Evolutionary conservation across 441 rosid species (phyloP).

Genomic region (Adansonia rubrostipa): DNA sequence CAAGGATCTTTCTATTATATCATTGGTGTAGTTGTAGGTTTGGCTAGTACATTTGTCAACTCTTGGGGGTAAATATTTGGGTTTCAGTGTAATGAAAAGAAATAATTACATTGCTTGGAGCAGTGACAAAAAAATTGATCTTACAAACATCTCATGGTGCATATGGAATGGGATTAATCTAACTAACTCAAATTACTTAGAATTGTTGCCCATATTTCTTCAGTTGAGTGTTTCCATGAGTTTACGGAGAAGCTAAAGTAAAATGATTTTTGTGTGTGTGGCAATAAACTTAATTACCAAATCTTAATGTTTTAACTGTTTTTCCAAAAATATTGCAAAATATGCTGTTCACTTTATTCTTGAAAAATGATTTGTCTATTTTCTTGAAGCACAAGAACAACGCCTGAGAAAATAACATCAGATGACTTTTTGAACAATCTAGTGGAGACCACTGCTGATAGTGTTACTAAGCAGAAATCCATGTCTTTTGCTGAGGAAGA

Average conservation of each 20-base stretch:
- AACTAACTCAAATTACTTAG: neutral
- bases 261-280: neutral
- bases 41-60: neutral
- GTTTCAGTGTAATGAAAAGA: neutral
- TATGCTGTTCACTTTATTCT: neutral
- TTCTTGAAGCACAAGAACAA: slow-evolving; percentile 45
- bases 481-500: slow-evolving; percentile 67
- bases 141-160: neutral
- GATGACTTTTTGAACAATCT: slow-evolving; percentile 60
- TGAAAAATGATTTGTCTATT: slow-evolving; percentile 17
- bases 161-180: neutral
- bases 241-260: neutral
- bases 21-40: neutral
- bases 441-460: slow-evolving; percentile 64
- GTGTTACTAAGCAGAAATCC: slow-evolving; percentile 63
- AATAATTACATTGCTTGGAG: neutral
- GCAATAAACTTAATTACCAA: neutral
- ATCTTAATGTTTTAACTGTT: neutral
- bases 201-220: neutral
- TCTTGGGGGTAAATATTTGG: neutral
- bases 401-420: slow-evolving; percentile 72
- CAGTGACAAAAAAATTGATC: neutral
- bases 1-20: neutral
- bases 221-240: neutral
- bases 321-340: neutral